Evolutionary conservation across 2,329 filamentous ascomycete genomes (phyloP).

Genomic region (Exophiala dermatitidis): DNA sequence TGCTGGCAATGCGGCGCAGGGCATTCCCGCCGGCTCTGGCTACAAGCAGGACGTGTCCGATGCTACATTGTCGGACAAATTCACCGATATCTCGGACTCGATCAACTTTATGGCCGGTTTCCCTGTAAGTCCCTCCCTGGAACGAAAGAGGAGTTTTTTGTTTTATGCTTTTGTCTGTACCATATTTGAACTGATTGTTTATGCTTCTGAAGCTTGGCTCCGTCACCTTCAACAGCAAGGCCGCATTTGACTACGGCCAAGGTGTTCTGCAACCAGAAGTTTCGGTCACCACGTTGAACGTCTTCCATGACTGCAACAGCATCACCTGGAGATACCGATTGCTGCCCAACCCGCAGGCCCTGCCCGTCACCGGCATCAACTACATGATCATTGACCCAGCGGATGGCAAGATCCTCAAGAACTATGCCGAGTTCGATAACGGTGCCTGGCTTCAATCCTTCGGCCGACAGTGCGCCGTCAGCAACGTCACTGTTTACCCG

Average conservation of each 20-base stretch:
- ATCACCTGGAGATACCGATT: constrained; percentile 26
- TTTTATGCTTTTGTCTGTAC: neutral
- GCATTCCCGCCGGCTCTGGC: constrained; percentile 14
- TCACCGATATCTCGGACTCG: constrained; percentile 26
- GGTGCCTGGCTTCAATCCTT: constrained; percentile 25
- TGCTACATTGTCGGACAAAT: constrained; percentile 18
- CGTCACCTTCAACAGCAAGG: constrained; percentile 22
- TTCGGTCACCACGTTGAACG: constrained; percentile 17
- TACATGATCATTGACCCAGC: constrained; percentile 19
- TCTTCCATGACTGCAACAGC: constrained; percentile 23
- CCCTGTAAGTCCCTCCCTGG: constrained; percentile 22
- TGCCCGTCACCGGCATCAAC: constrained; percentile 26
- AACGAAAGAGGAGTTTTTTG: neutral
- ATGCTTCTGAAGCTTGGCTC: constrained; percentile 18
- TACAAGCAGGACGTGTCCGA: constrained; percentile 21
- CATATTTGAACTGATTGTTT: neutral
- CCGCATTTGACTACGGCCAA: constrained; percentile 23
- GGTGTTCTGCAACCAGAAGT: constrained; percentile 16
- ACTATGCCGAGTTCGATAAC: constrained; percentile 27
- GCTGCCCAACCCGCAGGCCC: constrained; percentile 4
- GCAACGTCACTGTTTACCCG: constrained; percentile 4
- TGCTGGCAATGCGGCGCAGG: constrained; percentile 3
- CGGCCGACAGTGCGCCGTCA: constrained; percentile 16
- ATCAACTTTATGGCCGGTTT: constrained; percentile 28
- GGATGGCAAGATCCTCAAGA: constrained; percentile 21